Percentiles rank a stretch among this genome's conserved stretches.
Evolutionary conservation across 148 eudicot species (phyloP).

Genomic region (Vaccinium corymbosum): DNA sequence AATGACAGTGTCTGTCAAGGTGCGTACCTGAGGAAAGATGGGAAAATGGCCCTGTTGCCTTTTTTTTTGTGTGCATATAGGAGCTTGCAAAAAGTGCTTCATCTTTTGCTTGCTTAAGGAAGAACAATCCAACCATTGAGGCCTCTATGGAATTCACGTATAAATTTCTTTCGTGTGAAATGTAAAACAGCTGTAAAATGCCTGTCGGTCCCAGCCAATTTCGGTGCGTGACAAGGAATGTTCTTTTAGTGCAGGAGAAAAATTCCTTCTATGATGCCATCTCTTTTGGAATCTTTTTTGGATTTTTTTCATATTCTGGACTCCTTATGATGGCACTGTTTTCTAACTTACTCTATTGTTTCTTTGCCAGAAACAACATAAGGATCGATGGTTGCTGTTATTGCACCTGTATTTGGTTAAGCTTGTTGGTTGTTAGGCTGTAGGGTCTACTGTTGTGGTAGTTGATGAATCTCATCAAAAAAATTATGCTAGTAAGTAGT

Average conservation of each 20-base stretch:
- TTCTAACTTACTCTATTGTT: neutral
- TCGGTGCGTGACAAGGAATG: neutral
- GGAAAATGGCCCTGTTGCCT: neutral
- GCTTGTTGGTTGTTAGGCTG: neutral
- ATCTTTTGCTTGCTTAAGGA: neutral
- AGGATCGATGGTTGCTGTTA: neutral
- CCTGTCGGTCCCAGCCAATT: neutral
- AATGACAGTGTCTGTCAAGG: neutral
- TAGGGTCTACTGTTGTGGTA: neutral
- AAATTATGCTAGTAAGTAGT: neutral
- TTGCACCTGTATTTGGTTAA: neutral
- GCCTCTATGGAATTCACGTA: neutral
- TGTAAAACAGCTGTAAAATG: neutral
- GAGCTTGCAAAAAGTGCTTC: neutral
- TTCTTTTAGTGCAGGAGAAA: neutral
- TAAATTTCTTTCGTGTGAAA: neutral
- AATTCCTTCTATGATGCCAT: neutral
- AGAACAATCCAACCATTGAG: neutral
- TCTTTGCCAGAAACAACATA: neutral
- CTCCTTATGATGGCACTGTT: neutral
- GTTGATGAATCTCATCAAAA: neutral
- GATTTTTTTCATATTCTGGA: neutral
- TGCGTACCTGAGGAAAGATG: neutral
- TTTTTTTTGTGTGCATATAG: neutral
- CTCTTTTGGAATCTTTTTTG: neutral